Base-by-base conservation (phyloP, 2,329 filamentous ascomycete species). In the Aspergillus neoniger region DNA sequence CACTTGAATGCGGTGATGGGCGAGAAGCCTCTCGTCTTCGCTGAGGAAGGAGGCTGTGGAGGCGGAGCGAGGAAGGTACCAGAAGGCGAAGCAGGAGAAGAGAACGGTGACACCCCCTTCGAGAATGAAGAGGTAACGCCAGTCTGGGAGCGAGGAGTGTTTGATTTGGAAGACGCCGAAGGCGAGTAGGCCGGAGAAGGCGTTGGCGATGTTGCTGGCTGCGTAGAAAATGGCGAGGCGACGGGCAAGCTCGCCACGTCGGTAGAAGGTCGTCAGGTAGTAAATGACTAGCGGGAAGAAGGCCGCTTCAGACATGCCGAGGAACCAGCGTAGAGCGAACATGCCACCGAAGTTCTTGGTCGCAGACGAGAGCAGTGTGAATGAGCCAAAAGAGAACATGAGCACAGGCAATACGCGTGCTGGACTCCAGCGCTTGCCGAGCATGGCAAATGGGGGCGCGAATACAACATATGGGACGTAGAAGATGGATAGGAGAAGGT, bases 151-250 rank as follows among this genome's bases (percentile, higher is more conserved):
- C 17, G 75, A 73, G 0, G 79, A 79, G 47, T 75, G 71, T 39
- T 81, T 65, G 66, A 86, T 85, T 25, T 86, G 85, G 72, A 89
- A 89, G 6, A 86, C 83, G 3, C 83, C 85, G 60, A 84, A 88
- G 0, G 85, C 80, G 14, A 88, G 77, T 1, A 88, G 74, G 4
- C 85, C 85, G 0, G 82, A 83, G 67, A 89, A 89, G 2, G 87
- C 87, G 59, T 85, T 87, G 21, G 90, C 90, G 60, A 93, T 89
- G 69, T 89, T 90, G 23, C 85, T 87, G 0, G 89, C 89, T 0
- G 89, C 90, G 67, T 92, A 93, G 77, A 92, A 92, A 60, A 91
- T 78, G 38, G 88, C 88, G 1, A 91, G 79, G 3, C 89, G 85
- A 8, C 89, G 81, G 5, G 88, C 89, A 3, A 92, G 82, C 71